A percentile compares a stretch with the other conserved stretches of the same genome.
These are phyloP conservation scores for Golubevia sp. DNA, from an alignment of 1,284 basidiomycete genomes.

Conservation along the genomic window DNA sequence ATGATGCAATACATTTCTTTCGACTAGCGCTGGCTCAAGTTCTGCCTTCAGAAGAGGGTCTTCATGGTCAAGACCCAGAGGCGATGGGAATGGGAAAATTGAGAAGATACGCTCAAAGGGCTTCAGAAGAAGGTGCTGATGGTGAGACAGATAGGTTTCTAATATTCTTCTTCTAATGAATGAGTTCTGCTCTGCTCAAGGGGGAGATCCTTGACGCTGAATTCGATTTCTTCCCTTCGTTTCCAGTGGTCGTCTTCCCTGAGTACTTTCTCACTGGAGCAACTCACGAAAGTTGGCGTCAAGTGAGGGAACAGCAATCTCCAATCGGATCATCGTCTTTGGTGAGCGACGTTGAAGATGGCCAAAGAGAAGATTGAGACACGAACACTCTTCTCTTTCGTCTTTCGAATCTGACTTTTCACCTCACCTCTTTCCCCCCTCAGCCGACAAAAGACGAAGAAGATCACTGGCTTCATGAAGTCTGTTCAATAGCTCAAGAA, in stretches of 20 bases:
- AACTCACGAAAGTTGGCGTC: conserved; percentile 33
- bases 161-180: conserved; percentile 1
- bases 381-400: background rate
- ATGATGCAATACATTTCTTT: background rate
- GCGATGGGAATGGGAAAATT: conserved; percentile 22
- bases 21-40: conserved; percentile 22
- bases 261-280: conserved; percentile 57
- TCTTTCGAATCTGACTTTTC: background rate
- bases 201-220: conserved; percentile 2
- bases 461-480: conserved; percentile 31
- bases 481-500: conserved; percentile 25
- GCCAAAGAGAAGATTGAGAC: background rate
- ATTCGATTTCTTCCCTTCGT: too few species aligned
- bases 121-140: conserved; percentile 7
- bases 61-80: background rate
- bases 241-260: conserved; percentile 43
- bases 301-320: conserved; percentile 5
- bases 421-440: background rate
- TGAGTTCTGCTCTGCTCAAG: too few species aligned
- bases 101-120: conserved; percentile 16
- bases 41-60: conserved; percentile 7
- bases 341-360: conserved; percentile 2
- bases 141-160: background rate
- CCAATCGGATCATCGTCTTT: conserved; percentile 6
- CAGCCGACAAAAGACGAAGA: conserved; percentile 17